Evolutionary conservation across 2,329 filamentous ascomycete genomes (phyloP).

Genomic region (Leptographium lundbergii): DNA sequence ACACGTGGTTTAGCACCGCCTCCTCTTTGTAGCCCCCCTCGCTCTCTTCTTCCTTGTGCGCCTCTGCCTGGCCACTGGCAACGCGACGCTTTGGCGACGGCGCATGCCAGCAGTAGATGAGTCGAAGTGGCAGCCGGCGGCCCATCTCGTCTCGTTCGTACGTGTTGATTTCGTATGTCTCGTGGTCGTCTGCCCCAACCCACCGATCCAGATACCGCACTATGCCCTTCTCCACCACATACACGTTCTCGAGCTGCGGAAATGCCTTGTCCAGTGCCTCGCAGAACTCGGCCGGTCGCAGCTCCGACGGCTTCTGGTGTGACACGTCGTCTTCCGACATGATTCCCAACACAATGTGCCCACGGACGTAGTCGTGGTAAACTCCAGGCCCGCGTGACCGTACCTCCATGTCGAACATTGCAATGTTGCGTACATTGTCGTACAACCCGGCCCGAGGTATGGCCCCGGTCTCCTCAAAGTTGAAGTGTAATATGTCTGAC

Average conservation of each 20-base stretch:
- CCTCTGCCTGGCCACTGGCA: not conserved
- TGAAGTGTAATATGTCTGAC: conserved; percentile 9
- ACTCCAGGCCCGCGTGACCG: conserved; percentile 4
- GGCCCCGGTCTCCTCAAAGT: not conserved
- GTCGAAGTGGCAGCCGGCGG: not conserved
- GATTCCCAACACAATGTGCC: not conserved
- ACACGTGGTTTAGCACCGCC: conserved; percentile 8
- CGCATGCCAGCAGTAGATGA: conserved; percentile 9
- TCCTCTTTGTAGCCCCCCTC: conserved; percentile 10
- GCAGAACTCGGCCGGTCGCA: not conserved
- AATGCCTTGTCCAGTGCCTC: conserved; percentile 1
- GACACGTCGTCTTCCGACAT: not conserved
- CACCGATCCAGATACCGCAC: conserved; percentile 2
- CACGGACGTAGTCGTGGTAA: not conserved
- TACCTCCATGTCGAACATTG: not conserved
- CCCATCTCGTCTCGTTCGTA: not conserved
- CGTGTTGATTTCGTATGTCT: not conserved
- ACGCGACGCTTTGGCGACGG: not conserved
- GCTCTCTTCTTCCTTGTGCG: not conserved
- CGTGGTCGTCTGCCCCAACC: conserved; percentile 1
- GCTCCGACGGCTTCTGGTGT: conserved; percentile 1
- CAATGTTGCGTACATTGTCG: conserved; percentile 4
- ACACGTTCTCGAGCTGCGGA: conserved; percentile 6
- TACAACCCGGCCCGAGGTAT: not conserved
- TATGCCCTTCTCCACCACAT: conserved; percentile 7